These are phyloP conservation scores for Kuraishia hungarica DNA, from an alignment of 805 yeast genomes.

Conservation along the genomic window DNA sequence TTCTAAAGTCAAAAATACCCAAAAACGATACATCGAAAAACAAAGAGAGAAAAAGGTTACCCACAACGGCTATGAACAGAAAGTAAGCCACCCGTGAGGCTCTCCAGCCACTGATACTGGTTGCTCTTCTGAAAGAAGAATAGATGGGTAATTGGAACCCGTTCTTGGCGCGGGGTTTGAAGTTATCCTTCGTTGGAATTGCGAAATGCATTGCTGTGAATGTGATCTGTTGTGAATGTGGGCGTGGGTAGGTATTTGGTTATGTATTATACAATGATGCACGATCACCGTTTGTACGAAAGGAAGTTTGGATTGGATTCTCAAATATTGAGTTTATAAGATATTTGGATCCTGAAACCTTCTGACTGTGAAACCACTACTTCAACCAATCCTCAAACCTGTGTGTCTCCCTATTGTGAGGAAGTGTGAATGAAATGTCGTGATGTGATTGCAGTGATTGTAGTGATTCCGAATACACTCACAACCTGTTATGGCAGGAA, in stretches of 20 bases:
- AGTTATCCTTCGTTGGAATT: constrained; percentile 3
- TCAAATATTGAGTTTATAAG: no score
- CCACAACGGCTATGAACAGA: not conserved
- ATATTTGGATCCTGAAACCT: no score
- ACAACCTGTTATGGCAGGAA: not conserved
- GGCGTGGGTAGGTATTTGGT: no score
- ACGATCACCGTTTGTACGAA: no score
- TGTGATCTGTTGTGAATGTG: no score
- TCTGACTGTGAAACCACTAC: no score
- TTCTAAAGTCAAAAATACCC: constrained; percentile 1
- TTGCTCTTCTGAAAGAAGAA: not conserved
- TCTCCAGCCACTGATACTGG: not conserved
- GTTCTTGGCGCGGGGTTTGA: constrained; percentile 1
- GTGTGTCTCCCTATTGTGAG: no score
- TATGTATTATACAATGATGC: no score
- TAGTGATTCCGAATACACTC: not conserved
- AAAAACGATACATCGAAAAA: constrained; percentile 1
- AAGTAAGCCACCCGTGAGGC: not conserved
- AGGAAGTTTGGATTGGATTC: no score
- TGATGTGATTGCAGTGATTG: no score
- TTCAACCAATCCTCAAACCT: no score
- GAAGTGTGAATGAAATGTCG: no score
- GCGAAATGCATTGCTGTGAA: constrained; percentile 2
- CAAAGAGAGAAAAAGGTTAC: not conserved
- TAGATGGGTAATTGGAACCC: constrained; percentile 1